Conservation (phyloP, 192 early-diverging fungal genomes). For the Cladochytrium replicatum region DNA sequence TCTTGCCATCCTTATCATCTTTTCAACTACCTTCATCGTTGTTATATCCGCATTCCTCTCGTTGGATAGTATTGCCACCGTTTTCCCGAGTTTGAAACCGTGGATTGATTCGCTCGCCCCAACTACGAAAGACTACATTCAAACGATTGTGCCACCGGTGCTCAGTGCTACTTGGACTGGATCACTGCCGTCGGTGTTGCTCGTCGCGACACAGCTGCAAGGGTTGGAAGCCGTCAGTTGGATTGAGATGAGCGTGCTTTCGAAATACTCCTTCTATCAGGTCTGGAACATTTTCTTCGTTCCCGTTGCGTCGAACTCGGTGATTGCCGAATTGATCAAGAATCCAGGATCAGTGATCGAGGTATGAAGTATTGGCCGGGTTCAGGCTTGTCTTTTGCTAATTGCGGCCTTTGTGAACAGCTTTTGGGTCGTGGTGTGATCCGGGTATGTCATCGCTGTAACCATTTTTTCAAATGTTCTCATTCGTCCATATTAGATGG, state of each 20-base stretch:
- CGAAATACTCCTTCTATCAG: slow-evolving; percentile 44
- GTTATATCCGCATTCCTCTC: slow-evolving; percentile 20
- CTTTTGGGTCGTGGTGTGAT: too few species aligned
- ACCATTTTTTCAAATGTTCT: too few species aligned
- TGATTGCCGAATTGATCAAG: too few species aligned
- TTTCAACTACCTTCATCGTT: slow-evolving; percentile 23
- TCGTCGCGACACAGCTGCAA: slow-evolving; percentile 35
- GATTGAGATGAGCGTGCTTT: slow-evolving; percentile 36
- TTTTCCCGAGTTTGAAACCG: slow-evolving; percentile 21
- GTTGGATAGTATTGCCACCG: slow-evolving; percentile 15
- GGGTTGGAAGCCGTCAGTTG: slow-evolving; percentile 40
- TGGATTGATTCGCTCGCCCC: slow-evolving; percentile 22
- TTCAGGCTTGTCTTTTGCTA: too few species aligned
- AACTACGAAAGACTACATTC: slow-evolving; percentile 23
- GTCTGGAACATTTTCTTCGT: slow-evolving; percentile 38
- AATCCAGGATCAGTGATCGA: too few species aligned
- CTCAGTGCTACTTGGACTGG: slow-evolving; percentile 38
- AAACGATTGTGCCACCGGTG: slow-evolving; percentile 32
- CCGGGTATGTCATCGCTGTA: too few species aligned
- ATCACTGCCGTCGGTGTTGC: slow-evolving; percentile 32
- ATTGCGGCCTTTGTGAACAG: too few species aligned
- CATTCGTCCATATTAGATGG: too few species aligned
- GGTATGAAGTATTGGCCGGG: too few species aligned
- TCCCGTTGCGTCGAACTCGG: too few species aligned
- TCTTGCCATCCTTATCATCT: slow-evolving; percentile 27